These are phyloP conservation scores for Ilyonectria robusta DNA, from an alignment of 2,329 filamentous ascomycete species.

Conservation along the genomic window DNA sequence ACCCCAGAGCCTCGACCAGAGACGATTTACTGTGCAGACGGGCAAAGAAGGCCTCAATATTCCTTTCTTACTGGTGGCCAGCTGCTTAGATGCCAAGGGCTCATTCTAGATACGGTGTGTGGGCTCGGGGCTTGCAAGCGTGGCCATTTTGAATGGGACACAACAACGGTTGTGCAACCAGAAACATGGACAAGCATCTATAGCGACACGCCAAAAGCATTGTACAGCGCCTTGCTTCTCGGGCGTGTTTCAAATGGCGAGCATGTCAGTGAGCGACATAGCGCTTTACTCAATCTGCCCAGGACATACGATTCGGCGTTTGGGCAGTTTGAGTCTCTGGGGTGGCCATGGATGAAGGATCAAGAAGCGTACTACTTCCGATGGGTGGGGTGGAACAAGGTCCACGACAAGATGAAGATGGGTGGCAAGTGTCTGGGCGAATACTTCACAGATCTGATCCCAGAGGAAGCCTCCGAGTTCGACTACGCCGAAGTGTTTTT, in stretches of 20 bases:
- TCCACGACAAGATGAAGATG: conserved; percentile 20
- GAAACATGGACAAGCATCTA: conserved; percentile 21
- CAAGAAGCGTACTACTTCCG: conserved; percentile 29
- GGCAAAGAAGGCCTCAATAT: not conserved
- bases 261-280: conserved; percentile 19
- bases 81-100: conserved; percentile 21
- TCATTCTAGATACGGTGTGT: conserved; percentile 22
- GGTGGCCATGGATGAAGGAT: conserved; percentile 26
- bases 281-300: conserved; percentile 23
- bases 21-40: conserved; percentile 23
- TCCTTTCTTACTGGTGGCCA: conserved; percentile 1
- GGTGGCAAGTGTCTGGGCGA: conserved; percentile 11
- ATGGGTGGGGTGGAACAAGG: conserved; percentile 23
- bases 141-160: conserved; percentile 28
- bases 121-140: conserved; percentile 26
- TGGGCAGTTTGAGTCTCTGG: conserved; percentile 15
- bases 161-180: conserved; percentile 19
- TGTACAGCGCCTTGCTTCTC: conserved; percentile 26
- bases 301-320: conserved; percentile 15
- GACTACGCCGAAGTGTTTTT: conserved; percentile 29
- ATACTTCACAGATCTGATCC: conserved; percentile 25
- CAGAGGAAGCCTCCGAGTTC: conserved; percentile 20
- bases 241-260: conserved; percentile 28
- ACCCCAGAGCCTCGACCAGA: conserved; percentile 26
- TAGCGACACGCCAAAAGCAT: conserved; percentile 10